These are phyloP conservation scores for Sporobolomyces roseus DNA, from an alignment of 768 basidiomycete species.

Conservation along the genomic window DNA sequence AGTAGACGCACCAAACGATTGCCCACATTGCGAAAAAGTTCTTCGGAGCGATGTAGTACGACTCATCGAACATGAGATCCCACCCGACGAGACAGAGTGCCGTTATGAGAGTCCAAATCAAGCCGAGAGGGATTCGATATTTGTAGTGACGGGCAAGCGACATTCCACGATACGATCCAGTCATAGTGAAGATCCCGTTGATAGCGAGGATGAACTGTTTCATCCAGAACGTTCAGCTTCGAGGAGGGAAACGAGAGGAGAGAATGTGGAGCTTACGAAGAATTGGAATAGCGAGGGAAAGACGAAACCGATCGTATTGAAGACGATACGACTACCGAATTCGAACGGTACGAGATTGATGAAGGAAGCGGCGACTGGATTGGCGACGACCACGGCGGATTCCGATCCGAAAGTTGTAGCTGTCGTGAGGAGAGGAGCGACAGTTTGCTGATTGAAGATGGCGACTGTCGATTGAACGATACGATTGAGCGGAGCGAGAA, in stretches of 20 bases:
- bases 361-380: constrained; percentile 9
- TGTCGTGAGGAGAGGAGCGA: constrained; percentile 17
- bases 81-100: constrained; percentile 16
- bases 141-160: background rate
- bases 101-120: constrained; percentile 23
- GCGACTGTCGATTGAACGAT: background rate
- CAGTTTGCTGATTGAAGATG: background rate
- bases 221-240: too few relatives aligned
- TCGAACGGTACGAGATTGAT: constrained; percentile 20
- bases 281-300: constrained; percentile 25
- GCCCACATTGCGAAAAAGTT: constrained; percentile 28
- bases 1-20: constrained; percentile 16
- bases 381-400: background rate
- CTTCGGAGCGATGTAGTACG: constrained; percentile 8
- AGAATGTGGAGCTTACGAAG: constrained; percentile 8
- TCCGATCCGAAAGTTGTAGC: background rate
- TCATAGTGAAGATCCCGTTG: constrained; percentile 5
- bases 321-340: constrained; percentile 10
- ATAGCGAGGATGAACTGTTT: constrained; percentile 15
- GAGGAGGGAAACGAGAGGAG: background rate
- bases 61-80: constrained; percentile 19
- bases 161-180: constrained; percentile 6
- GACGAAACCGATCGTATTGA: constrained; percentile 29
- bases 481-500: constrained; percentile 2
- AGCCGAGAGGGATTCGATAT: background rate